Evolutionary conservation across 2,329 filamentous ascomycete genomes (phyloP).

Genomic region (Madurella mycetomatis): DNA sequence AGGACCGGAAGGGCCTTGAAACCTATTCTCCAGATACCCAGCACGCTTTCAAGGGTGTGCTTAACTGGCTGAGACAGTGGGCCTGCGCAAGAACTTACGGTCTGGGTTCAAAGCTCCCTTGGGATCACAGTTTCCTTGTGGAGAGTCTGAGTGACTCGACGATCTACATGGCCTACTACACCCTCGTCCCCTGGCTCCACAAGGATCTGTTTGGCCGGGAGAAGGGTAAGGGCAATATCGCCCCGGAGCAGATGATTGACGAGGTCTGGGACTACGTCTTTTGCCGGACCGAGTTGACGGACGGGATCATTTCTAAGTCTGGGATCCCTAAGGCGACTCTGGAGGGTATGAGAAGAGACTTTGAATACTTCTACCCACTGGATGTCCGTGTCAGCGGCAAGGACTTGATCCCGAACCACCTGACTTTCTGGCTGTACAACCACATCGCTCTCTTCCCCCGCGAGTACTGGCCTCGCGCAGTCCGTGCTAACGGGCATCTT

Average conservation of each 20-base stretch:
- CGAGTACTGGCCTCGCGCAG: constrained; percentile 81
- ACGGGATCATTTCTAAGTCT: constrained; percentile 60
- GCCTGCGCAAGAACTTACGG: constrained; percentile 89
- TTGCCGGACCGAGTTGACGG: constrained; percentile 64
- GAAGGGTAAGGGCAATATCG: constrained; percentile 64
- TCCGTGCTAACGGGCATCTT: constrained; percentile 89
- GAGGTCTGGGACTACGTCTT: constrained; percentile 98
- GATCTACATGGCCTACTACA: constrained; percentile 84
- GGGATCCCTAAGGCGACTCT: constrained; percentile 71
- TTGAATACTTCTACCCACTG: constrained; percentile 95
- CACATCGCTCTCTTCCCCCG: constrained; percentile 84
- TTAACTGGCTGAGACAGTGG: constrained; percentile 95
- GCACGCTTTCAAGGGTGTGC: constrained; percentile 75
- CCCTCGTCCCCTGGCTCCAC: constrained; percentile 63
- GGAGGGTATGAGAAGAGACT: constrained; percentile 79
- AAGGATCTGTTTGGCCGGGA: constrained; percentile 79
- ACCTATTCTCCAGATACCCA: constrained; percentile 74
- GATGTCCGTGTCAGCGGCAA: constrained; percentile 87
- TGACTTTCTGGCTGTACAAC: constrained; percentile 94
- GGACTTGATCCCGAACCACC: constrained; percentile 87
- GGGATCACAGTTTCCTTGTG: constrained; percentile 86
- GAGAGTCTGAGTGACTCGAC: constrained; percentile 90
- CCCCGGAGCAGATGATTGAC: constrained; percentile 83
- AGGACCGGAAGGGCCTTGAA: constrained; percentile 65
- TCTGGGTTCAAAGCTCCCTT: constrained; percentile 88